Percentiles rank a stretch among this genome's conserved stretches.
Evolutionary conservation across 352 stramenopile genomes (phyloP).

Genomic region (Pythium catenulatum): DNA sequence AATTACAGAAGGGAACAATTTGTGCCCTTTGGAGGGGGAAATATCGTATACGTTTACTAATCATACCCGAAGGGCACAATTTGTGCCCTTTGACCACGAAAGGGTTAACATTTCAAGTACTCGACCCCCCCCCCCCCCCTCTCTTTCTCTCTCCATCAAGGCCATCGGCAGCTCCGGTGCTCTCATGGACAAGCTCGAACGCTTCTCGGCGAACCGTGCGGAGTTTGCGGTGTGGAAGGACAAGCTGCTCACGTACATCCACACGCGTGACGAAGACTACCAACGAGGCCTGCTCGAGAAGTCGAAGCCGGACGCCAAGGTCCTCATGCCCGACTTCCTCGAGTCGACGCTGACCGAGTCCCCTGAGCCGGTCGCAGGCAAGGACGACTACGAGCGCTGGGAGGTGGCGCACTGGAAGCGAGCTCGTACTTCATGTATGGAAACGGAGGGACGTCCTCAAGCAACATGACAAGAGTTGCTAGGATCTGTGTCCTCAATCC

Average conservation of each 20-base stretch:
- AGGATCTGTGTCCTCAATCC: constrained; percentile 8
- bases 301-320: neutral
- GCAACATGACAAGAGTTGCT: neutral
- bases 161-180: too few species aligned
- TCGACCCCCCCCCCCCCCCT: too few species aligned
- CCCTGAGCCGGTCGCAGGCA: neutral
- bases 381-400: neutral
- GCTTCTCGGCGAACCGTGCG: too few species aligned
- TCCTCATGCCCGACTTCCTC: neutral
- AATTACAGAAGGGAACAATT: too few species aligned
- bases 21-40: too few species aligned
- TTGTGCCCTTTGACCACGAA: too few species aligned
- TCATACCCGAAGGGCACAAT: too few species aligned
- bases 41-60: too few species aligned
- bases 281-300: neutral
- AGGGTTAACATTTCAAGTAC: too few species aligned
- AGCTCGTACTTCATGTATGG: neutral
- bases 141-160: too few species aligned
- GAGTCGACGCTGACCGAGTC: neutral
- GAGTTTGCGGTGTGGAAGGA: constrained; percentile 9
- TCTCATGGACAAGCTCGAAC: too few species aligned
- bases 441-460: neutral
- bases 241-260: neutral
- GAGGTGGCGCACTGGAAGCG: neutral
- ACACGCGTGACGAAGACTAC: neutral